Percentiles rank a stretch among this genome's conserved stretches.
phyloP scores from a whole-genome alignment of 345 rosid species.

The Euphorbia pulcherrima region DNA sequence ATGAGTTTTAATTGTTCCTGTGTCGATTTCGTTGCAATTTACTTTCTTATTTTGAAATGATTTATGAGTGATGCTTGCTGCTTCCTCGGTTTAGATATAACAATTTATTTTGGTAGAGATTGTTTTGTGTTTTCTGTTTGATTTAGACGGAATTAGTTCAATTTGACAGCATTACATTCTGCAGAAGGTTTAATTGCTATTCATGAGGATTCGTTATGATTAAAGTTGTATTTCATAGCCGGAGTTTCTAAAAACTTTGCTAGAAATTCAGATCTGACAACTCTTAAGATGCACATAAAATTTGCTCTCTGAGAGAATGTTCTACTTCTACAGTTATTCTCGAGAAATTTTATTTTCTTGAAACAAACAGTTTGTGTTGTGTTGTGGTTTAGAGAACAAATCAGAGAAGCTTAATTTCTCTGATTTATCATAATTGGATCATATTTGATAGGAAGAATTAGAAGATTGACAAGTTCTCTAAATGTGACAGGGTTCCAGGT shows the following conservation, averaged over 20 bases:
- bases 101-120: too few relatives aligned
- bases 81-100: not conserved
- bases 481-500: conserved; percentile 60
- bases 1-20: not conserved
- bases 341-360: not conserved
- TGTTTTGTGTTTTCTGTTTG: not conserved
- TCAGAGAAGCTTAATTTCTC: not conserved
- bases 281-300: too few relatives aligned
- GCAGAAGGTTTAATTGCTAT: not conserved
- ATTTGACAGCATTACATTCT: not conserved
- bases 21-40: not conserved
- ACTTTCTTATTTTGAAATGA: not conserved
- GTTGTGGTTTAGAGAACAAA: too few relatives aligned
- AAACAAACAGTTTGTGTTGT: too few relatives aligned
- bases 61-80: not conserved
- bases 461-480: not conserved
- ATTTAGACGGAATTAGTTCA: not conserved
- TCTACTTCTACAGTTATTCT: not conserved
- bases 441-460: not conserved
- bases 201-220: not conserved
- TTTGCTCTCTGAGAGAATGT: not conserved
- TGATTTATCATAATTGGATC: not conserved
- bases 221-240: not conserved
- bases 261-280: not conserved
- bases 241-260: not conserved